These are phyloP conservation scores for Salix viminalis DNA, from an alignment of 345 rosid species.

Conservation along the genomic window DNA sequence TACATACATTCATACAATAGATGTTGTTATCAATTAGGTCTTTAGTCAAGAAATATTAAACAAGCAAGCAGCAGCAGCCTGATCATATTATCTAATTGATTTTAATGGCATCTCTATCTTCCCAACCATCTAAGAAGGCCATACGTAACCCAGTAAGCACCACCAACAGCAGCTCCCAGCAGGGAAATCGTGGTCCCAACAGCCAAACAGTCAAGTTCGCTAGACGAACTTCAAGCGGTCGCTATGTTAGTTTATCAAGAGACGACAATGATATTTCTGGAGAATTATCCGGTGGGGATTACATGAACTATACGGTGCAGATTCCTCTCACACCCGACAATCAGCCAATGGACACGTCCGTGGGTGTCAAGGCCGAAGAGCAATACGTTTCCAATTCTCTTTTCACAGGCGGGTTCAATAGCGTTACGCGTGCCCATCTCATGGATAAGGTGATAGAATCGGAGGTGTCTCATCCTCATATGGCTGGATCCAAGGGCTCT, in stretches of 20 bases:
- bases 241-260: constrained; percentile 78
- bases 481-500: constrained; percentile 87
- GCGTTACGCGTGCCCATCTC: constrained; percentile 87
- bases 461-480: constrained; percentile 91
- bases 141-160: constrained; percentile 49
- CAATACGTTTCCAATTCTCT: constrained; percentile 87
- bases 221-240: constrained; percentile 82
- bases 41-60: not conserved
- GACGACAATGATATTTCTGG: constrained; percentile 87
- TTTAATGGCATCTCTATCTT: constrained; percentile 51
- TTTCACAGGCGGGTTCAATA: constrained; percentile 92
- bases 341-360: constrained; percentile 70
- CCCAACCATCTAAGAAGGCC: constrained; percentile 63
- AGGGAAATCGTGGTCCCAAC: constrained; percentile 16
- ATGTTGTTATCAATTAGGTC: not conserved
- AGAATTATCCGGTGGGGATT: constrained; percentile 60
- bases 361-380: constrained; percentile 64
- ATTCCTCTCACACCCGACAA: constrained; percentile 93
- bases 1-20: too few species aligned
- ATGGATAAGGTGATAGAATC: constrained; percentile 98
- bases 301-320: constrained; percentile 87
- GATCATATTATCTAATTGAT: not conserved
- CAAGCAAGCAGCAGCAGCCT: not conserved
- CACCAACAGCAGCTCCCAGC: constrained; percentile 6
- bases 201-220: constrained; percentile 92